Percentiles rank a stretch among this genome's conserved stretches.
These are phyloP conservation scores for Fraxinus floribunda DNA, from an alignment of 305 asterid genomes.

Conservation along the genomic window DNA sequence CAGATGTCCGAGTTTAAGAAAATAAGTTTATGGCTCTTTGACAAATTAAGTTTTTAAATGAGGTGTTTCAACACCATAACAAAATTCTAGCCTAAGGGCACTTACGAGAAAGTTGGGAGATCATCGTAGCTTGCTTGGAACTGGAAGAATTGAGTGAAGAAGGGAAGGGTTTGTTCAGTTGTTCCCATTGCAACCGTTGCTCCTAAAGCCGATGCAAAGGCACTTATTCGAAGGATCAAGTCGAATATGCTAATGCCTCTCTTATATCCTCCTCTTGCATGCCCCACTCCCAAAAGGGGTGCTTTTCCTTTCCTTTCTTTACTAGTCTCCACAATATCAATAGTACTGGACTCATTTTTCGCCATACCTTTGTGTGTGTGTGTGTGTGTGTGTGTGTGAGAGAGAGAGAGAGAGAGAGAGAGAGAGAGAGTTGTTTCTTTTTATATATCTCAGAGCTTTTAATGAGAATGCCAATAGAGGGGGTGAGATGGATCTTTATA, in stretches of 20 bases:
- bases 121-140: conserved; percentile 80
- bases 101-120: conserved; percentile 73
- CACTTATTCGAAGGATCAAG: conserved; percentile 61
- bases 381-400: too few species aligned
- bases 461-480: conserved; percentile 8
- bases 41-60: not conserved
- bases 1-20: too few species aligned
- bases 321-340: conserved; percentile 57
- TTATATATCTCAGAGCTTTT: conserved; percentile 18
- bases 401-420: not conserved
- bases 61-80: not conserved
- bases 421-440: not conserved
- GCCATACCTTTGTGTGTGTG: conserved; percentile 38
- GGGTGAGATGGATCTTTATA: not conserved
- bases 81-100: not conserved
- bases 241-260: conserved; percentile 70
- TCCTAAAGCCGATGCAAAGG: conserved; percentile 53
- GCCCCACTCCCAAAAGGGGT: conserved; percentile 48
- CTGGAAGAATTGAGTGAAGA: conserved; percentile 92
- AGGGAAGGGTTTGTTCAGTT: conserved; percentile 70
- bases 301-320: conserved; percentile 77
- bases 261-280: conserved; percentile 42
- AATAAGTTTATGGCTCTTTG: not conserved
- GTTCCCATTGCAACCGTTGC: conserved; percentile 74
- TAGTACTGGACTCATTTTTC: conserved; percentile 51